phyloP scores from a whole-genome alignment of 768 basidiomycete species.

The Cyclocybe aegerita region DNA sequence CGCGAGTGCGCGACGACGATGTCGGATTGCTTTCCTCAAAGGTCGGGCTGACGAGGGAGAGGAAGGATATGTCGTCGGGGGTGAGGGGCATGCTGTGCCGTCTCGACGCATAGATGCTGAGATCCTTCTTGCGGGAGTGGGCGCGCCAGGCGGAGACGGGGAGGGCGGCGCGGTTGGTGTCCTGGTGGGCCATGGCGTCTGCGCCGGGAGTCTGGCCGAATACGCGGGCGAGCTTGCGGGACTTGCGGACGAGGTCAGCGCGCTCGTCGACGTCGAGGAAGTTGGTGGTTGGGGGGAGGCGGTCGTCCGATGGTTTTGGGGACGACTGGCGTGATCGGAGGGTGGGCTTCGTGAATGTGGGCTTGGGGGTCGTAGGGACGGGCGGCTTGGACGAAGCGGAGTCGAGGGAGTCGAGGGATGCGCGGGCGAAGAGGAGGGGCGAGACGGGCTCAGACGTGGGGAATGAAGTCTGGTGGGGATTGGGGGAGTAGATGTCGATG shows the following conservation, averaged over 20 bases:
- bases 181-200: slow-evolving; percentile 36
- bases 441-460: slow-evolving; percentile 12
- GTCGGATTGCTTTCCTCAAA: slow-evolving; percentile 8
- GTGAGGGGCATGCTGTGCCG: slow-evolving; percentile 58
- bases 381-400: slow-evolving; percentile 40
- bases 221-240: slow-evolving; percentile 79
- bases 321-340: slow-evolving; percentile 18
- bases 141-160: slow-evolving; percentile 23
- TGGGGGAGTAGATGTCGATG: slow-evolving; percentile 33
- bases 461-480: slow-evolving; percentile 2
- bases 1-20: slow-evolving; percentile 1
- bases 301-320: slow-evolving; percentile 12
- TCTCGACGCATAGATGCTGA: slow-evolving; percentile 29
- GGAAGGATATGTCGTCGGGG: slow-evolving; percentile 43
- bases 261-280: slow-evolving; percentile 63
- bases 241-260: slow-evolving; percentile 68
- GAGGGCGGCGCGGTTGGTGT: slow-evolving; percentile 7
- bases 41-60: slow-evolving; percentile 23
- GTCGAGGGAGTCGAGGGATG: slow-evolving; percentile 17
- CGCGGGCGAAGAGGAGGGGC: slow-evolving; percentile 14
- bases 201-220: slow-evolving; percentile 67
- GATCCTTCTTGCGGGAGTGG: slow-evolving; percentile 21
- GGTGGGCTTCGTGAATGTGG: slow-evolving; percentile 37
- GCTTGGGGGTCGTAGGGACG: slow-evolving; percentile 46
- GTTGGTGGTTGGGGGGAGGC: slow-evolving; percentile 66